Base-by-base conservation (phyloP, 2,329 filamentous ascomycete genomes). In the Fusarium hainanense region DNA sequence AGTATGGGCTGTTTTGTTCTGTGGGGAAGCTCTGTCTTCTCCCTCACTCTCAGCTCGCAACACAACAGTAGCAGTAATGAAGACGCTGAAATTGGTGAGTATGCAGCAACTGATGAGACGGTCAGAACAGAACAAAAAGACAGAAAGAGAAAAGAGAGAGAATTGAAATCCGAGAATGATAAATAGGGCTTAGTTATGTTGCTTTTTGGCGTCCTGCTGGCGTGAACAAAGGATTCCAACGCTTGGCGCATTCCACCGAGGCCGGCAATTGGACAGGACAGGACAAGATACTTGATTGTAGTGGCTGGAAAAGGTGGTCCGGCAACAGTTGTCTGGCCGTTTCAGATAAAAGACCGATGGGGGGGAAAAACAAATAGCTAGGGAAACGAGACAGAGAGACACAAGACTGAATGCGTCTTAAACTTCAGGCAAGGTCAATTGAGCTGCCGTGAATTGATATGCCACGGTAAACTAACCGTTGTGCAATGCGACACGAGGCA, bases 231-330 rank as follows among this genome's bases (percentile, higher is more conserved):
- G 69, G 56, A 67, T 62, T 65, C 57, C 48, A 41, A 32, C 55
- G 46, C 69, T 73, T 69, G 69, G 72, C 69, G 50, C 67, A 72
- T 74, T 71, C 71, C 62, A 68, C 65, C 27, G 34, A 50, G 28
- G 23, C 59, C 52, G 42, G 41, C 62, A 74, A 74, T 74, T 72
- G 72, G 70, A 59, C 63, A 40, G 62, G 20, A 30, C 59, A 50
- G 47, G 30, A 34, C 47, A 21, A 50, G 47, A 40, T 58, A 48
- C 56, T 60, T 69, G 66, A 43, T 49, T 42, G 43, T 54, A 58
- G 67, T 70, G 67, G 67, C 62, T 69, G 66, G 54, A 65, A 63
- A 52, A 58, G 32, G 67, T 68, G 66, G 66, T 25, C 49, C 49
- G 57, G 67, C 44, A 47, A 54, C 23, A 42, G 37, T 43, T 28